phyloP scores from a whole-genome alignment of 305 asterid genomes.

The Solanum hybrid region DNA sequence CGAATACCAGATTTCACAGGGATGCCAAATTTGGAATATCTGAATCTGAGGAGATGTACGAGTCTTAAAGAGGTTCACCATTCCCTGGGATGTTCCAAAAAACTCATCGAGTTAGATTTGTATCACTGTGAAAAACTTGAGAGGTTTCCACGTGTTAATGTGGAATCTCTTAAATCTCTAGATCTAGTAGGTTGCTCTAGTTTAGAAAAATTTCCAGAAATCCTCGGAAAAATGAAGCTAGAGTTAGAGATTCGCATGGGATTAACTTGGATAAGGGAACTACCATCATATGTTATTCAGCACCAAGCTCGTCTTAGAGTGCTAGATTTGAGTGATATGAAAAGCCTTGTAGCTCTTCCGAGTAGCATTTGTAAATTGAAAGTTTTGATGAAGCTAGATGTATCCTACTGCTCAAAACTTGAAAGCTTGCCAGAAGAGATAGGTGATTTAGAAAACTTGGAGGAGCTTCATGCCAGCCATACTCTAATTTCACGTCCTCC shows the following conservation, averaged over 20 bases:
- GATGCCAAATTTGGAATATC: background rate
- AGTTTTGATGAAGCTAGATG: background rate
- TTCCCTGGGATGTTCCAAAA: background rate
- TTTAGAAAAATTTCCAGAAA: background rate
- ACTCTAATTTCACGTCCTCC: background rate
- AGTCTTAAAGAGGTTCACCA: background rate
- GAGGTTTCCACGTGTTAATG: background rate
- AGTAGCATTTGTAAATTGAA: background rate
- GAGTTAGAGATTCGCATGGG: background rate
- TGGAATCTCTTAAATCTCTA: background rate
- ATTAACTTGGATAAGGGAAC: background rate
- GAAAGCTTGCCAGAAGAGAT: background rate
- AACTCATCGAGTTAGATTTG: background rate
- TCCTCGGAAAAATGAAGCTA: background rate
- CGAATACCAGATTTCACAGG: background rate
- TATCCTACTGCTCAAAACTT: background rate
- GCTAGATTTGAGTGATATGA: background rate
- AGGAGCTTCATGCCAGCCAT: background rate
- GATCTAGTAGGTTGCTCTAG: background rate
- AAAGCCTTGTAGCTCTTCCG: background rate
- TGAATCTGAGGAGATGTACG: background rate
- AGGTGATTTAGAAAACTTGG: background rate
- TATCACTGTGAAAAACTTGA: background rate
- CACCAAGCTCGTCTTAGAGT: background rate
- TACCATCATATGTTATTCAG: background rate